Base-by-base conservation (phyloP, 2,329 filamentous ascomycete species). In the Bipolaris oryzae region DNA sequence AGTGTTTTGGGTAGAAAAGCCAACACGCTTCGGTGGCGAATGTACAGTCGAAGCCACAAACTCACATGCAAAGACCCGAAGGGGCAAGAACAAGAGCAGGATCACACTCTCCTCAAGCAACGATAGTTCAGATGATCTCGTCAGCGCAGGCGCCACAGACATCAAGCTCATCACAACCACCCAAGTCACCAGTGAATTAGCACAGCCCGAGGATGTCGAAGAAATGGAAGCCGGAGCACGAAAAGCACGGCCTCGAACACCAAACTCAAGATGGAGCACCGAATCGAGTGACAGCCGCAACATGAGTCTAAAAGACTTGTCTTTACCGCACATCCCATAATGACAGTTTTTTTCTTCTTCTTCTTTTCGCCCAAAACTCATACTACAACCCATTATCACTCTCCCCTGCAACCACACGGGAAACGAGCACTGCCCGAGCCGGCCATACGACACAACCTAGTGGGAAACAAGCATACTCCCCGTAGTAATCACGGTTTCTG, bases 21-120 rank as follows among this genome's bases (percentile, higher is more conserved):
- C 66, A 0, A 70, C 71, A 7, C 76, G 76, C 13, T 79, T 81
- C 53, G 78, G 79, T 16, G 82, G 79, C 13, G 78, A 78, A 4
- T 79, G 80, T 18, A 78, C 76, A 18, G 78, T 82, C 52, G 76
- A 72, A 58, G 72, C 73, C 7, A 53, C 58, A 21, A 46, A 60
- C 7, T 28, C 50, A 34, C 38, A 43, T 10, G 15, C 23, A 10
- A 56, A 45, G 23, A 45, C 28, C 7, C 54, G 62, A 15, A 52
- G 58, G 1, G 58, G 62, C n/a, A 53, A 57, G 3, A 65, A 64
- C 33, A 50, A 60, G 33, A 66, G 64, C 37, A 50, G 60, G 25
- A 66, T 68, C 3, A 63, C 65, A 3, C 49, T 71, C 1, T 54
- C 60, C 0, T 62, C 63, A 0, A 45, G 59, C 7, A 67, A 51